Percentiles rank a stretch among this genome's conserved stretches.
Evolutionary conservation across 2,329 filamentous ascomycete species (phyloP).

Genomic region (Aspergillus sp.): DNA sequence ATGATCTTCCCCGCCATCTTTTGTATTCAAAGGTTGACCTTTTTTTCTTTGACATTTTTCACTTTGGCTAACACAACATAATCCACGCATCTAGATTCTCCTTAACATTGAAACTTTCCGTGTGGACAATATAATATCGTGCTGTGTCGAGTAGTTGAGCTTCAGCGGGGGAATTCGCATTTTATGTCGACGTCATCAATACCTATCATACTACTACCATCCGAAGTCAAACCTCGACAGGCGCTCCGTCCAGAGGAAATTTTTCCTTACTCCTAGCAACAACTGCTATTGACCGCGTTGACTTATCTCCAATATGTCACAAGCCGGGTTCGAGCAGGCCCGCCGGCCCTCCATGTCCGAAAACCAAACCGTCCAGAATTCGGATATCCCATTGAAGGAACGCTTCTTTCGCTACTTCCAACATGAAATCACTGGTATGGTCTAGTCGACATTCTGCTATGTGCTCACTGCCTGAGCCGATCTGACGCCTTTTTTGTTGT

Average conservation of each 20-base stretch:
- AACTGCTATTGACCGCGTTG: not conserved
- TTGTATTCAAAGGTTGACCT: not conserved
- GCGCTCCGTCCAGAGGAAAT: not conserved
- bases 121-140: not conserved
- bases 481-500: slow-evolving; percentile 18
- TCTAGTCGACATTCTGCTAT: not conserved
- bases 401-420: slow-evolving; percentile 85
- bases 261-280: not conserved
- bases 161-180: not conserved
- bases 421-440: slow-evolving; percentile 67
- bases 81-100: not conserved
- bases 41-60: not conserved
- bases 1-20: not conserved
- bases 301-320: slow-evolving; percentile 27
- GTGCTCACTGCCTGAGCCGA: slow-evolving; percentile 8
- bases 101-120: not conserved
- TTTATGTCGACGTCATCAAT: slow-evolving; percentile 35
- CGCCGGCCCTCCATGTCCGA: slow-evolving; percentile 33
- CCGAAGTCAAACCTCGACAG: not conserved
- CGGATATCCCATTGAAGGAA: slow-evolving; percentile 60
- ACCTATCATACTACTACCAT: slow-evolving; percentile 11
- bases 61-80: not conserved
- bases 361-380: slow-evolving; percentile 33
- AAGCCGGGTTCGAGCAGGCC: slow-evolving; percentile 26
- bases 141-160: not conserved